phyloP scores from a whole-genome alignment of 176 grass and related monocot species.

The Oryza officinalis region DNA sequence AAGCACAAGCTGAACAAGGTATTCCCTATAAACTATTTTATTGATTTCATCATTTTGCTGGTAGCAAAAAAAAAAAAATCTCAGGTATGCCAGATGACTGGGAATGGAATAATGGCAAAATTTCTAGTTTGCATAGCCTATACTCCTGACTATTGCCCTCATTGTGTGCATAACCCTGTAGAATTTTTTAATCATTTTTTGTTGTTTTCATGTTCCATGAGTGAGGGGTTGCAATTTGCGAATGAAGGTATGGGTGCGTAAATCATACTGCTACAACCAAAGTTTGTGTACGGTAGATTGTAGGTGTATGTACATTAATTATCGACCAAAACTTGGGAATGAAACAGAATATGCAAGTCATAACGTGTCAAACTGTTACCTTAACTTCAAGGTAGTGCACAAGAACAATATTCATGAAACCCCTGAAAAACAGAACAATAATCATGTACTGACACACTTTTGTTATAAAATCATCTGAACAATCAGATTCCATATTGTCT shows the following conservation, averaged over 20 bases:
- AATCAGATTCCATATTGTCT: constrained; percentile 2
- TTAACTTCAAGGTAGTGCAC: constrained; percentile 98
- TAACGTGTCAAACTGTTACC: constrained; percentile 44
- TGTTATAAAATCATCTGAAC: not conserved
- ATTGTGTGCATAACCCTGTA: not conserved
- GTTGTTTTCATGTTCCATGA: not conserved
- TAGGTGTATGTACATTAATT: not conserved
- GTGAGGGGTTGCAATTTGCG: not conserved
- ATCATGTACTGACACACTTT: constrained; percentile 17
- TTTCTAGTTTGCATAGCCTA: constrained; percentile 18
- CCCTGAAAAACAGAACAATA: constrained; percentile 62
- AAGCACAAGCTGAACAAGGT: not conserved
- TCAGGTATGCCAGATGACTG: not conserved
- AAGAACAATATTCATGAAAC: constrained; percentile 95
- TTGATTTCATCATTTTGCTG: not conserved
- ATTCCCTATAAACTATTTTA: not conserved
- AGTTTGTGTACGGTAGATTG: not conserved
- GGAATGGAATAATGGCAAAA: not conserved
- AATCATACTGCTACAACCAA: not conserved
- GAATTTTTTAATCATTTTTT: not conserved
- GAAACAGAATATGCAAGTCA: not conserved
- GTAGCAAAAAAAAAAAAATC: not conserved
- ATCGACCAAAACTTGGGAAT: not conserved
- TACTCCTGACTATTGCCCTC: not conserved
- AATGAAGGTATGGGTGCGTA: not conserved